Evolutionary conservation across 441 rosid species (phyloP), one percentile per base, ranked within the genome.

Genomic region (Viola pubescens): DNA sequence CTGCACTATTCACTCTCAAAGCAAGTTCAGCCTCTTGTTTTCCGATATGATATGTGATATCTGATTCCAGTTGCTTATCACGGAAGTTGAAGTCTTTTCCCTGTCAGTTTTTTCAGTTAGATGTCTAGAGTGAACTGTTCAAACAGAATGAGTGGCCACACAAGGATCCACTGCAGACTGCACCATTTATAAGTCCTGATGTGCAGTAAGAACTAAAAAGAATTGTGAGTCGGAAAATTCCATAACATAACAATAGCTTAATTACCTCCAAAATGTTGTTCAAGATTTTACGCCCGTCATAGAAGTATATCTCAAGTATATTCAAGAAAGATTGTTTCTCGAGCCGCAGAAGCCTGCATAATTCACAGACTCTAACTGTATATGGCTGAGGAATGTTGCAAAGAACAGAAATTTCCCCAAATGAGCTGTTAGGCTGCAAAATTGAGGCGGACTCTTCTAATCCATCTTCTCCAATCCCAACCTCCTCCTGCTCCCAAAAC

Each of bases 1-100:
- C 87, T 57, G 94, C 86, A 74, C 66, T 87, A 65, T 89, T 94
- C 60, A 94, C 85, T 66, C 79, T 87, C 60, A 89, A 71, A 67
- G 97, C 95, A 70, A 89, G 96, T 72, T 94, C 98, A 60, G 86
- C 88, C 79, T 94, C 97, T 77, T 94, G 98, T 80, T 79, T 94
- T 53, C 82, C 92, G 41, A 94, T 89, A 65, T 89, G 95, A 79
- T 86, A 76, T 69, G 87, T 65, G 60, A 94, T 70, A 58, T 94
- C 98, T 7, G 91, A 79, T 71, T 83, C 95, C 61, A 92, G 68
- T 62, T 83, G 87, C 76, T 86, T 86, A 53, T 84, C 65, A 63
- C 85, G 78, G 67, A 81, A 77, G 66, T 78, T 73, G 50, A 83
- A 75, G 59, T 86, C 89, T 50, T 82, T 89, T 54, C 77, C 89